phyloP scores from a whole-genome alignment of 805 yeast species.

The Debaryomyces prosopidis region DNA sequence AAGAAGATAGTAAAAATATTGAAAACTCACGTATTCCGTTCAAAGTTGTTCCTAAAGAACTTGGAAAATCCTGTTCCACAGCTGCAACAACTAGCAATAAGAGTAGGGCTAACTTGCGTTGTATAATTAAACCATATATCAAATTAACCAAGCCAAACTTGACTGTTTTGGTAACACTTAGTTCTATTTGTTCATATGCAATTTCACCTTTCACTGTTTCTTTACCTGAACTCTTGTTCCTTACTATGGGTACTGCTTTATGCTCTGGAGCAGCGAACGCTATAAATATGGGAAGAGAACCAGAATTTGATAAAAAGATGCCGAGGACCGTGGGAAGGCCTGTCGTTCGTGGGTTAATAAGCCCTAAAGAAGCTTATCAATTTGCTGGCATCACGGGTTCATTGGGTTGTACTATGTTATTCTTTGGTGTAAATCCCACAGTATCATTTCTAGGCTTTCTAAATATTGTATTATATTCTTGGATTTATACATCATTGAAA shows the following conservation, averaged over 20 bases:
- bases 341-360: conserved; percentile 78
- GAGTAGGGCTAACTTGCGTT: not conserved
- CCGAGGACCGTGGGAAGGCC: conserved; percentile 86
- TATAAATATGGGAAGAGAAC: conserved; percentile 95
- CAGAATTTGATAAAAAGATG: conserved; percentile 85
- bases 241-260: conserved; percentile 83
- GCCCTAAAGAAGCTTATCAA: conserved; percentile 72
- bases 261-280: conserved; percentile 96
- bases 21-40: conserved; percentile 52
- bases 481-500: conserved; percentile 89
- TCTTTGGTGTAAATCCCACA: conserved; percentile 79
- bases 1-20: conserved; percentile 21
- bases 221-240: conserved; percentile 62
- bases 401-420: conserved; percentile 67
- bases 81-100: not conserved
- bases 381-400: conserved; percentile 80
- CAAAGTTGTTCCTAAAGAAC: conserved; percentile 46
- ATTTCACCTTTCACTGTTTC: conserved; percentile 83
- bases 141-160: conserved; percentile 89
- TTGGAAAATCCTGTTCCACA: not conserved
- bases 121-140: conserved; percentile 58
- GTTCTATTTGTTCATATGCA: conserved; percentile 93
- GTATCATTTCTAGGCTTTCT: conserved; percentile 80
- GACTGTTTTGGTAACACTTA: conserved; percentile 82
- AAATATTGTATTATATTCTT: conserved; percentile 81